phyloP scores from a whole-genome alignment of 2,329 filamentous ascomycete species.

The Colletotrichum melonis region DNA sequence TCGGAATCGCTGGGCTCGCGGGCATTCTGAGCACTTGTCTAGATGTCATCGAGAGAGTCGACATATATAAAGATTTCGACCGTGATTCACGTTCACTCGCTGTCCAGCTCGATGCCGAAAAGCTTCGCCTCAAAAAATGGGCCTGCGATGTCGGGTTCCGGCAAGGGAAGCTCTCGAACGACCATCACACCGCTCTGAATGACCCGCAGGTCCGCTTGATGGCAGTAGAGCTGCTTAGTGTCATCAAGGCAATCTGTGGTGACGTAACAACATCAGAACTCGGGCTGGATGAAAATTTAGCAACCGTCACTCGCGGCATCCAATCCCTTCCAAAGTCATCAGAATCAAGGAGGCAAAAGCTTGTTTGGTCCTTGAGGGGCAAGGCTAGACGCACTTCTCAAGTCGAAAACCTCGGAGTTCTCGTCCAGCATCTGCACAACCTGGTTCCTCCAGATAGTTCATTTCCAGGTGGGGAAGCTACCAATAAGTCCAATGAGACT shows the following conservation, averaged over 20 bases:
- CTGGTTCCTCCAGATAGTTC: slow-evolving; percentile 11
- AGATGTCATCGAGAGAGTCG: slow-evolving; percentile 35
- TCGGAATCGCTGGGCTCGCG: slow-evolving; percentile 36
- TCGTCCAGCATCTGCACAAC: slow-evolving; percentile 32
- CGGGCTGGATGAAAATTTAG: too few species aligned
- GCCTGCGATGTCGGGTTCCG: slow-evolving; percentile 38
- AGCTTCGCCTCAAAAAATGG: slow-evolving; percentile 39
- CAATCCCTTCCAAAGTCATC: too few species aligned
- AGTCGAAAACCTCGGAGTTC: slow-evolving; percentile 10
- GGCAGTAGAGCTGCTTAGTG: slow-evolving; percentile 10
- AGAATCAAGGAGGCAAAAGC: slow-evolving; percentile 23
- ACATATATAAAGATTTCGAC: slow-evolving; percentile 33
- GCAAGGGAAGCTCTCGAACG: background rate
- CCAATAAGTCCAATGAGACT: too few species aligned
- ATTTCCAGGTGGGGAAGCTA: too few species aligned
- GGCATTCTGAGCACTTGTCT: slow-evolving; percentile 40
- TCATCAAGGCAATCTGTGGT: slow-evolving; percentile 11
- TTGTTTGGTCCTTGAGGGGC: slow-evolving; percentile 32
- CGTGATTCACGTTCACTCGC: slow-evolving; percentile 33
- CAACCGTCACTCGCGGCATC: too few species aligned
- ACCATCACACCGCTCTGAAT: slow-evolving; percentile 32
- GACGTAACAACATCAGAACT: too few species aligned
- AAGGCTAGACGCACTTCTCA: slow-evolving; percentile 23
- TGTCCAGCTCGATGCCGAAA: slow-evolving; percentile 30
- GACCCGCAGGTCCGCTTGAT: slow-evolving; percentile 1